These are phyloP conservation scores for Fusarium dlaminii DNA, from an alignment of 2,329 filamentous ascomycete genomes.

Conservation along the genomic window DNA sequence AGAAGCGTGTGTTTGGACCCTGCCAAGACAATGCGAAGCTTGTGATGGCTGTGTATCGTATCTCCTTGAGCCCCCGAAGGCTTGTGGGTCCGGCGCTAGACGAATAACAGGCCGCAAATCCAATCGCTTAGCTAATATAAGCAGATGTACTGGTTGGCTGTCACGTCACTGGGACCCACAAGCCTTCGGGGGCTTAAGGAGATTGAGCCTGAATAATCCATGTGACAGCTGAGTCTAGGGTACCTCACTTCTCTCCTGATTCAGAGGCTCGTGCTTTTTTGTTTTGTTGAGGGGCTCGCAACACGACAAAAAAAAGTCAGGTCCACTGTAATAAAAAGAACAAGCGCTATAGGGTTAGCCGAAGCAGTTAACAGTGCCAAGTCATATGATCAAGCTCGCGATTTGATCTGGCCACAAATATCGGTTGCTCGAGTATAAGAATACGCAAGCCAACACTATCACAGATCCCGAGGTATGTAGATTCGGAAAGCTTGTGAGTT, in stretches of 20 bases:
- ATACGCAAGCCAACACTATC: not conserved
- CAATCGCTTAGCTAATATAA: not conserved
- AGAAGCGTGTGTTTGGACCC: not conserved
- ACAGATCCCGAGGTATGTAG: not conserved
- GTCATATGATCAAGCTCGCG: not conserved
- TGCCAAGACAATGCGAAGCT: not conserved
- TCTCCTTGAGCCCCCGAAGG: not conserved
- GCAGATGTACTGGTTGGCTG: not conserved
- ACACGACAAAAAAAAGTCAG: not conserved
- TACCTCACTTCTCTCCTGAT: not conserved
- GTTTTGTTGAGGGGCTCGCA: slow-evolving; percentile 13
- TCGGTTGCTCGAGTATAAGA: not conserved
- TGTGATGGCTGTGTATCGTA: not conserved
- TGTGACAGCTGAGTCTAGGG: not conserved
- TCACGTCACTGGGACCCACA: not conserved
- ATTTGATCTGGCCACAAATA: not conserved
- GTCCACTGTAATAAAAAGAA: not conserved
- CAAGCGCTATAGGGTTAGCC: not conserved
- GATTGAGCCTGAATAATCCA: not conserved
- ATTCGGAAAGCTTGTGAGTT: not conserved
- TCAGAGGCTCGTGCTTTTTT: not conserved
- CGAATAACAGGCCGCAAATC: not conserved
- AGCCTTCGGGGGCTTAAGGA: too few relatives aligned
- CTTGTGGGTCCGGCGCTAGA: not conserved
- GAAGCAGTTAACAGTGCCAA: not conserved